Conservation (phyloP, 176 grass and related monocot species). For the Alloteropsis semialata region DNA sequence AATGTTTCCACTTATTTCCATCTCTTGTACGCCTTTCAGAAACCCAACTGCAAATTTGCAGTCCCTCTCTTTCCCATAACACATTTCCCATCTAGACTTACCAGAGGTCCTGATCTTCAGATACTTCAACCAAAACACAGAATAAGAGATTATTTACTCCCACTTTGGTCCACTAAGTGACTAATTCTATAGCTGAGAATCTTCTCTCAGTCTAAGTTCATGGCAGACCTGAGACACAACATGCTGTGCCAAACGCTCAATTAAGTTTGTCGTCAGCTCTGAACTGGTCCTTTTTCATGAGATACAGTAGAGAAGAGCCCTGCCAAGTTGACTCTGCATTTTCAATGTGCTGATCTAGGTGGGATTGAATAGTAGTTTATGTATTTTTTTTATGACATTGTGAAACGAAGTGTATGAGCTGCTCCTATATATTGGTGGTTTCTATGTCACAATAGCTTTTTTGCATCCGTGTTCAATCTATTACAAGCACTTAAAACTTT, state of each 20-base stretch:
- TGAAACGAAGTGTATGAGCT: not conserved
- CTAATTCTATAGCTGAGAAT: not conserved
- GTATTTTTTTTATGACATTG: not conserved
- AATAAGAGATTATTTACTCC: not conserved
- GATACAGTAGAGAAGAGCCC: not conserved
- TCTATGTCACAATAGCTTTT: not conserved
- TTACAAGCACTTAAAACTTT: not conserved
- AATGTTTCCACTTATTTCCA: constrained; percentile 5
- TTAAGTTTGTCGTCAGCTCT: not conserved
- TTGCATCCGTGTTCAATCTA: not conserved
- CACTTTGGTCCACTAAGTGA: not conserved
- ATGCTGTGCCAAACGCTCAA: not conserved
- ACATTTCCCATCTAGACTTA: constrained; percentile 19
- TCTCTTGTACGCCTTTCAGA: not conserved
- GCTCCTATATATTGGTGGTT: not conserved
- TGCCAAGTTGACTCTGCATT: constrained; percentile 13
- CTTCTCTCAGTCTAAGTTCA: not conserved
- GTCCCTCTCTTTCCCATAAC: not conserved
- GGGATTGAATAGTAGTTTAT: not conserved
- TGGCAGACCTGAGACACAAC: not conserved
- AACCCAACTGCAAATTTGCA: constrained; percentile 2
- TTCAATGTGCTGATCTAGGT: not conserved
- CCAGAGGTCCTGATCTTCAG: not conserved
- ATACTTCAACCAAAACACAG: not conserved
- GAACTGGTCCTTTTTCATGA: constrained; percentile 8